Percentiles rank a stretch among this genome's conserved stretches.
These are phyloP conservation scores for Ceratocystis huliohia DNA, from an alignment of 2,329 filamentous ascomycete genomes.

Conservation along the genomic window DNA sequence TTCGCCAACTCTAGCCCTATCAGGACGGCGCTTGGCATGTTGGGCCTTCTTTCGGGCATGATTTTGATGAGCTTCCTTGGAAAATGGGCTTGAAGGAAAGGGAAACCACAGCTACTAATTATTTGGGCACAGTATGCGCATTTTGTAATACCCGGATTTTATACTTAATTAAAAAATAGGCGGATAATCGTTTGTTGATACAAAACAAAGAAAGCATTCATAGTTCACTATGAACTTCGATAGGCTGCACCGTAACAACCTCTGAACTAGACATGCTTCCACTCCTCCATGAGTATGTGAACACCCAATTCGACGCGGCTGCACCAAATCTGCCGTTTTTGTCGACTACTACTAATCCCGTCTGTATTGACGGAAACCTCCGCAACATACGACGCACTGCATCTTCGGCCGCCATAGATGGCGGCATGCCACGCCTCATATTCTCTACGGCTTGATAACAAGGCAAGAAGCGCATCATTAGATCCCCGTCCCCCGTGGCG, in stretches of 20 bases:
- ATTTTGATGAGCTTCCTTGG: conserved; percentile 59
- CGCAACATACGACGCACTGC: conserved; percentile 37
- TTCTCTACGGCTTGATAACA: conserved; percentile 47
- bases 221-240: conserved; percentile 1
- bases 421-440: conserved; percentile 37
- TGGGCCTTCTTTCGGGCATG: conserved; percentile 48
- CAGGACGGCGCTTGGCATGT: conserved; percentile 38
- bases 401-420: conserved; percentile 38
- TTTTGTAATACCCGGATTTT: neutral
- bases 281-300: conserved; percentile 40
- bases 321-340: conserved; percentile 37
- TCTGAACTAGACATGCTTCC: conserved; percentile 35
- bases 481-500: conserved; percentile 44
- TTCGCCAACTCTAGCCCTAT: conserved; percentile 39
- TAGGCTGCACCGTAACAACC: conserved; percentile 32
- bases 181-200: neutral
- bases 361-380: conserved; percentile 35
- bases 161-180: neutral
- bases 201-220: neutral
- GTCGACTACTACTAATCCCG: conserved; percentile 41
- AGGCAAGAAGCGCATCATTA: conserved; percentile 45
- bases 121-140: neutral
- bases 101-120: neutral
- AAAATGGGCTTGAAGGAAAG: conserved; percentile 51
- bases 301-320: conserved; percentile 42